Percentiles rank a stretch among this genome's conserved stretches.
Evolutionary conservation across 441 rosid genomes (phyloP).

Genomic region (Daphne laureola): DNA sequence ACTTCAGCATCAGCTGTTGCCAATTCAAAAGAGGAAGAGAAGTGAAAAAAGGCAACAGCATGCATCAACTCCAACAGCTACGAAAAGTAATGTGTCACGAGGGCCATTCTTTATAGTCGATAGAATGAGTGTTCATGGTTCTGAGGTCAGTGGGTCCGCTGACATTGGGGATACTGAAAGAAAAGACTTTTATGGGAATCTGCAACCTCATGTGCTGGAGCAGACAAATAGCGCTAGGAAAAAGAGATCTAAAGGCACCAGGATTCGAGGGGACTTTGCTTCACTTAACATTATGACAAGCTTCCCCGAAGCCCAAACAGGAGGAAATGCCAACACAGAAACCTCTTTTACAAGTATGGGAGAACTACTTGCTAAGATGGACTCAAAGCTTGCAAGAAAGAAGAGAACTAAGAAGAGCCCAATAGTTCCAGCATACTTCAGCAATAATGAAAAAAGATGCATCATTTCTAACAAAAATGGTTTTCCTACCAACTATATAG

Average conservation of each 20-base stretch:
- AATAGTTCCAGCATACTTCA: slow-evolving; percentile 21
- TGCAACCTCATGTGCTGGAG: slow-evolving; percentile 20
- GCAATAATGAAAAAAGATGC: slow-evolving; percentile 21
- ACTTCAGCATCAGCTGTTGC: slow-evolving; percentile 24
- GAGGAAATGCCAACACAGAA: slow-evolving; percentile 18
- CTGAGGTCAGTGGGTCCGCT: slow-evolving; percentile 13
- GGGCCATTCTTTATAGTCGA: slow-evolving; percentile 18
- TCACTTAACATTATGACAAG: slow-evolving; percentile 32
- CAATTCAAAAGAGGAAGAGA: slow-evolving; percentile 36
- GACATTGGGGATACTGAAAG: slow-evolving; percentile 21
- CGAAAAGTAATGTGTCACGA: slow-evolving; percentile 13
- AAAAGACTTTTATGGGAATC: slow-evolving; percentile 19
- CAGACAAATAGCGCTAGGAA: slow-evolving; percentile 31
- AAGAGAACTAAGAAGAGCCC: slow-evolving; percentile 39
- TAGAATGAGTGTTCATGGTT: slow-evolving; percentile 9
- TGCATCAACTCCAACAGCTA: slow-evolving; percentile 26
- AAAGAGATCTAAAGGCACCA: slow-evolving; percentile 51
- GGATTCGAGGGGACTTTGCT: slow-evolving; percentile 26
- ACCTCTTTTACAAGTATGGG: slow-evolving; percentile 24
- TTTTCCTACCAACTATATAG: slow-evolving; percentile 26
- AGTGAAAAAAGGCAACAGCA: slow-evolving; percentile 36
- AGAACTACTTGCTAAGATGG: slow-evolving; percentile 28
- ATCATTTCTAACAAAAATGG: slow-evolving; percentile 23
- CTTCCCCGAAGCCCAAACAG: slow-evolving; percentile 14
- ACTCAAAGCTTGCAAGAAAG: slow-evolving; percentile 34